Base-by-base conservation (phyloP, 2,329 filamentous ascomycete genomes). In the Colletotrichum lini region DNA sequence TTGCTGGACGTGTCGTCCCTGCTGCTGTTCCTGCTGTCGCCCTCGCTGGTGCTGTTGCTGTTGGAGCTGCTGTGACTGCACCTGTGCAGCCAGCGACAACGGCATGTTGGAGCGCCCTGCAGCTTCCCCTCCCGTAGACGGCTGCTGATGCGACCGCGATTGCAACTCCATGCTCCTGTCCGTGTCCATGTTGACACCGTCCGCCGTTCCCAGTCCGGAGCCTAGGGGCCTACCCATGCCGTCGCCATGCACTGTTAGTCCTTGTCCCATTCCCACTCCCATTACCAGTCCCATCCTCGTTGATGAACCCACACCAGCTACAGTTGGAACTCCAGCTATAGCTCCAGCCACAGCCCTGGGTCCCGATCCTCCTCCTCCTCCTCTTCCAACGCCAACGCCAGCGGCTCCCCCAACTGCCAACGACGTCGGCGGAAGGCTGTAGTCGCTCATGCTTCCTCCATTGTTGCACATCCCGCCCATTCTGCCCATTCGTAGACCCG, bases 11-110 rank as follows among this genome's bases (percentile, higher is more conserved):
- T 21, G 45, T 16, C 12, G n/a, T n/a, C n/a, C n/a, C 62, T 57
- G 62, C n/a, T 60, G 44, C n/a, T 60, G 47, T 4, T 12, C 16
- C n/a, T 23, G 45, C 10, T 9, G 40, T 5, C 13, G 44, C 2
- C 16, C 44, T 18, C 18, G 42, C 10, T 23, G 45, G 15, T 67
- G 69, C 47, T 72, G 67, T 8, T 44, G 64, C 10, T 45, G 60
- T 42, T 47, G 35, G 21, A 44, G n/a, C 45, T 18, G 52, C 70
- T 68, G 49, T 4, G 44, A 21, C 18, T 30, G 62, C 62, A 59
- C 12, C 72, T 67, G 52, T 74, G 72, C n/a, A 72, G 69, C 30
- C 30, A 42, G 38, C 49, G n/a, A 44, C 56, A 53, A 42, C 49
- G 35, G 15, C 42, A 40, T 21, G 45, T 30, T 35, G 21, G 21